A percentile compares a stretch with the other conserved stretches of the same genome.
Evolutionary conservation across 2,329 filamentous ascomycete species (phyloP).

Genomic region (Penicillium sp.): DNA sequence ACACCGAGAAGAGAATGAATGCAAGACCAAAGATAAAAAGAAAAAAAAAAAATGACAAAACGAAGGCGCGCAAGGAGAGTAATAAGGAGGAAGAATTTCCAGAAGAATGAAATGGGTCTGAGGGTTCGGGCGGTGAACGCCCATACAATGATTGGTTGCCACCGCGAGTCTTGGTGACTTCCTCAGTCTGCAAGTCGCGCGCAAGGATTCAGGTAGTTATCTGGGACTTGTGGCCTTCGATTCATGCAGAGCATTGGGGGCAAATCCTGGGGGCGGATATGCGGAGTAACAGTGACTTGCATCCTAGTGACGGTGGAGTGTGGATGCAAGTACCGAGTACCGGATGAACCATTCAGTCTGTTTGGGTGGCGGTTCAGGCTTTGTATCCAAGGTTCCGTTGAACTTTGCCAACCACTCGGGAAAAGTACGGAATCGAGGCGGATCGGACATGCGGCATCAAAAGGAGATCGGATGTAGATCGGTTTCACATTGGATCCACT

Average conservation of each 20-base stretch:
- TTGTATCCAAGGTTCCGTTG: conserved; percentile 6
- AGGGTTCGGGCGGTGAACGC: conserved; percentile 22
- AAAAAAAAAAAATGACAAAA: conserved; percentile 9
- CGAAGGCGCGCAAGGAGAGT: conserved; percentile 16
- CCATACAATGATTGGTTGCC: conserved; percentile 3
- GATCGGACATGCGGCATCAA: not conserved
- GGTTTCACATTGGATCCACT: not conserved
- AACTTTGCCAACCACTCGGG: conserved; percentile 5
- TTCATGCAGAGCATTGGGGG: no score
- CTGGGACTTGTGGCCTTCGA: no score
- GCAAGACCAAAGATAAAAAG: conserved; percentile 7
- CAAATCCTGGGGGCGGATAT: conserved; percentile 13
- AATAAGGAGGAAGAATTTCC: conserved; percentile 18
- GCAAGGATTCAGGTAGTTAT: no score
- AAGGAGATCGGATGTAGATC: not conserved
- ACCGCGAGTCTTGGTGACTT: conserved; percentile 3
- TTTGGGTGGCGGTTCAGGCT: conserved; percentile 15
- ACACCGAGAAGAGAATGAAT: no score
- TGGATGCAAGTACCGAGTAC: conserved; percentile 16
- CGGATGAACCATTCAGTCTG: not conserved
- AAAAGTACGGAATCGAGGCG: conserved; percentile 2
- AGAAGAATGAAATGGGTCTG: conserved; percentile 15
- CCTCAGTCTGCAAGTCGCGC: no score
- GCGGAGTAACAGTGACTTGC: conserved; percentile 18
- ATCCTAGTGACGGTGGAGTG: not conserved